A percentile compares a stretch with the other conserved stretches of the same genome.
Evolutionary conservation across 1,139 yeast genomes (phyloP).

Genomic region (Suhomyces ambrosiae): DNA sequence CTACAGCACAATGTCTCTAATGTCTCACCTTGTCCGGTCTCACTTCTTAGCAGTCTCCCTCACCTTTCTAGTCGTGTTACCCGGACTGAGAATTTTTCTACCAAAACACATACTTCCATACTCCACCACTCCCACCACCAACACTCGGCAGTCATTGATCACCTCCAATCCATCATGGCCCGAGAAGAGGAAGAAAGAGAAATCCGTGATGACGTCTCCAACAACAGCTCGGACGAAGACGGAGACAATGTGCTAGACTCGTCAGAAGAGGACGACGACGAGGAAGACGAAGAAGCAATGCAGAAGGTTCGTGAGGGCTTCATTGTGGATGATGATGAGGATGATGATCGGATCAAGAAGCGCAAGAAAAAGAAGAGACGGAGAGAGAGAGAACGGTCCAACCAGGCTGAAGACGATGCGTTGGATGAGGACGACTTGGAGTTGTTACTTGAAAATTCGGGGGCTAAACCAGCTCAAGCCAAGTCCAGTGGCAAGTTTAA

Average conservation of each 20-base stretch:
- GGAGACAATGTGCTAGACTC: conserved; percentile 60
- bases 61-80: too few relatives aligned
- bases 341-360: conserved; percentile 35
- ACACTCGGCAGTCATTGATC: too few relatives aligned
- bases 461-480: conserved; percentile 48
- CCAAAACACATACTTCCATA: too few relatives aligned
- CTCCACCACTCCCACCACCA: too few relatives aligned
- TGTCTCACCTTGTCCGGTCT: too few relatives aligned
- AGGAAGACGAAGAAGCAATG: conserved; percentile 75
- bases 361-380: conserved; percentile 44
- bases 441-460: conserved; percentile 85
- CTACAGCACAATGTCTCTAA: too few relatives aligned
- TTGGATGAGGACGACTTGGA: conserved; percentile 96
- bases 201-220: conserved; percentile 36
- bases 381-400: conserved; percentile 32
- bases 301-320: conserved; percentile 84
- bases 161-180: conserved; percentile 21
- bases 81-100: too few relatives aligned
- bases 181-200: conserved; percentile 39
- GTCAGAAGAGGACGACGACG: conserved; percentile 75
- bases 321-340: conserved; percentile 88
- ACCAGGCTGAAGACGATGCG: conserved; percentile 59
- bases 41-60: too few relatives aligned
- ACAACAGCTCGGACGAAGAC: conserved; percentile 36
- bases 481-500: conserved; percentile 57